Evolutionary conservation across 257 asterid genomes (phyloP).

Genomic region (Capsicum rhomboideum): DNA sequence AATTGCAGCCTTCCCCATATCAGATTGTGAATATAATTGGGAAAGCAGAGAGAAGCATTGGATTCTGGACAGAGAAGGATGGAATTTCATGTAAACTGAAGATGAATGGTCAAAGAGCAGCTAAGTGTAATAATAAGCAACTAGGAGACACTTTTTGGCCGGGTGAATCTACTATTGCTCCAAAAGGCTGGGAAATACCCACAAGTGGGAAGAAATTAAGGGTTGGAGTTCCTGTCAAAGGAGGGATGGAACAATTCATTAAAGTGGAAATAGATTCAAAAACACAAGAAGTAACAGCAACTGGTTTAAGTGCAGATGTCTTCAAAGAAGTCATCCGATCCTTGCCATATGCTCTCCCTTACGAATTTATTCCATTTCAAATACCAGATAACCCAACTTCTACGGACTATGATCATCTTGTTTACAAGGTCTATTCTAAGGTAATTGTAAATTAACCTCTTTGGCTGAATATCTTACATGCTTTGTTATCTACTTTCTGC

Average conservation of each 20-base stretch:
- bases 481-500: background rate
- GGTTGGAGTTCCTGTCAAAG: conserved; percentile 32
- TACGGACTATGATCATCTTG: background rate
- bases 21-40: conserved; percentile 37
- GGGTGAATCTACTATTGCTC: conserved; percentile 22
- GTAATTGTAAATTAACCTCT: conserved; percentile 4
- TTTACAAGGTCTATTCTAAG: background rate
- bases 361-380: background rate
- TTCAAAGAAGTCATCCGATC: background rate
- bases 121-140: background rate
- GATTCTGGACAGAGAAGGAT: conserved; percentile 27
- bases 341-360: background rate
- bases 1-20: conserved; percentile 22
- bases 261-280: conserved; percentile 10
- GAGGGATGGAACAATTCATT: conserved; percentile 25
- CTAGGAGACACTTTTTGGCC: conserved; percentile 30
- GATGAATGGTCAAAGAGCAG: background rate
- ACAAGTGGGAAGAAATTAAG: conserved; percentile 11
- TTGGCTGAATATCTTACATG: background rate
- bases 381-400: background rate
- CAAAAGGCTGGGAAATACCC: conserved; percentile 52
- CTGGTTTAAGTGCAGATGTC: background rate
- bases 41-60: conserved; percentile 23
- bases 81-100: conserved; percentile 10
- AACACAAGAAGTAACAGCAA: background rate